Percentiles rank a stretch among this genome's conserved stretches.
phyloP scores from a whole-genome alignment of 2,329 filamentous ascomycete genomes.

The Pestalotiopsis sp. region DNA sequence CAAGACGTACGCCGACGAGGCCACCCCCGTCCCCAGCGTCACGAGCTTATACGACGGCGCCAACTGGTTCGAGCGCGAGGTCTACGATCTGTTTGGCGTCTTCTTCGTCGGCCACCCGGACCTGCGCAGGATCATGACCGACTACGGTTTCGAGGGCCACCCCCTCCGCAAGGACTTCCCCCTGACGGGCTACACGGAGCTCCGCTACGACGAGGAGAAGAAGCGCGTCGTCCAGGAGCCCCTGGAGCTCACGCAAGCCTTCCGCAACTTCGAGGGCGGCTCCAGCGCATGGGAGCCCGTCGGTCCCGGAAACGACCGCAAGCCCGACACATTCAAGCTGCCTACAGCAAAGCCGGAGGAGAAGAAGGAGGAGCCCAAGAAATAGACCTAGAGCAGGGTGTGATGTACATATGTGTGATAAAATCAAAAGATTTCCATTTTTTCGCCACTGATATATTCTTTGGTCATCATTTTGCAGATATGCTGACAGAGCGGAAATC shows the following conservation, averaged over 20 bases:
- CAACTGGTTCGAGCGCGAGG: constrained; percentile 98
- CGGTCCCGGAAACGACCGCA: constrained; percentile 72
- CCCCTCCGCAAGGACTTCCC: constrained; percentile 98
- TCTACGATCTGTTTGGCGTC: constrained; percentile 96
- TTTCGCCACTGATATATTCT: background rate
- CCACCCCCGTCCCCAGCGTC: constrained; percentile 87
- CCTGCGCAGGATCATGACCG: constrained; percentile 96
- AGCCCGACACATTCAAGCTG: constrained; percentile 87
- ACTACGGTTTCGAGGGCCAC: constrained; percentile 98
- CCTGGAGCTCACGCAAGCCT: constrained; percentile 95
- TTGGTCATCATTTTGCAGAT: no score
- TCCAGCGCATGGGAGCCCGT: constrained; percentile 70
- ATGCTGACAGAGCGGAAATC: no score
- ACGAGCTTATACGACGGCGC: constrained; percentile 88
- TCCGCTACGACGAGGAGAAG: constrained; percentile 99
- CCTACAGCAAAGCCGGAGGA: constrained; percentile 95
- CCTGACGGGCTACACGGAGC: constrained; percentile 95
- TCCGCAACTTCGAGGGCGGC: constrained; percentile 96
- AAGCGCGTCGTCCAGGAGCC: constrained; percentile 99
- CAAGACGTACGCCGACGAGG: constrained; percentile 98
- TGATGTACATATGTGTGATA: constrained; percentile 35
- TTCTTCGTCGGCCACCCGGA: constrained; percentile 97
- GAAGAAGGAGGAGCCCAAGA: constrained; percentile 89
- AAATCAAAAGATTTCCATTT: constrained; percentile 17
- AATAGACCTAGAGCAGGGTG: constrained; percentile 54